Conservation (phyloP, 805 yeast genomes). For the Candida insectalens region DNA sequence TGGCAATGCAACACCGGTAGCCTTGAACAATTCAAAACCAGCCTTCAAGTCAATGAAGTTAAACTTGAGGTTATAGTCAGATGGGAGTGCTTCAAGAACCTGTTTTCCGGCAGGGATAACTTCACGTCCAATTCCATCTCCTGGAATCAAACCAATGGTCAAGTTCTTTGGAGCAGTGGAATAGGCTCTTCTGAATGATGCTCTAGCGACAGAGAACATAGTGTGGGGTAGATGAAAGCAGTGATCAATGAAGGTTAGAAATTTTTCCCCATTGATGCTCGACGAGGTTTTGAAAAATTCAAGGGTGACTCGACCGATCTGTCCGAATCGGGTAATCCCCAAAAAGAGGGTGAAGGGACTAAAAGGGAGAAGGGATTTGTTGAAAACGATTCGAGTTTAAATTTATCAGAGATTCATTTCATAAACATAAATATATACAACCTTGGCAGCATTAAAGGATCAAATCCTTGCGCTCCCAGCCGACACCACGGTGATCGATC, state of each 20-base stretch:
- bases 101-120: conserved; percentile 96
- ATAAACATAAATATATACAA: not conserved
- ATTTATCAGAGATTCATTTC: too few species aligned
- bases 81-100: conserved; percentile 72
- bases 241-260: not conserved
- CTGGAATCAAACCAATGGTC: conserved; percentile 75
- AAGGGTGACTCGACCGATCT: too few species aligned
- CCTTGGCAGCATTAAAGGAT: conserved; percentile 8
- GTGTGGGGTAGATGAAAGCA: not conserved
- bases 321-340: too few species aligned
- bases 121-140: conserved; percentile 97
- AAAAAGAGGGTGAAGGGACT: too few species aligned
- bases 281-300: too few species aligned
- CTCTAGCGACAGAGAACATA: conserved; percentile 15
- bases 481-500: conserved; percentile 17
- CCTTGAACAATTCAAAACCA: conserved; percentile 88
- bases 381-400: too few species aligned
- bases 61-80: conserved; percentile 67
- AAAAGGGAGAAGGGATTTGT: too few species aligned
- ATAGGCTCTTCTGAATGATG: conserved; percentile 20
- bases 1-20: conserved; percentile 94
- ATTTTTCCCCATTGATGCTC: too few species aligned
- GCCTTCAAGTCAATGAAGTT: conserved; percentile 86
- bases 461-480: conserved; percentile 27
- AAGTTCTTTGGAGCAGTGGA: conserved; percentile 33